Percentiles rank a stretch among this genome's conserved stretches.
These are phyloP conservation scores for Glycine latifolia DNA, from an alignment of 306 rosid species.

Conservation along the genomic window DNA sequence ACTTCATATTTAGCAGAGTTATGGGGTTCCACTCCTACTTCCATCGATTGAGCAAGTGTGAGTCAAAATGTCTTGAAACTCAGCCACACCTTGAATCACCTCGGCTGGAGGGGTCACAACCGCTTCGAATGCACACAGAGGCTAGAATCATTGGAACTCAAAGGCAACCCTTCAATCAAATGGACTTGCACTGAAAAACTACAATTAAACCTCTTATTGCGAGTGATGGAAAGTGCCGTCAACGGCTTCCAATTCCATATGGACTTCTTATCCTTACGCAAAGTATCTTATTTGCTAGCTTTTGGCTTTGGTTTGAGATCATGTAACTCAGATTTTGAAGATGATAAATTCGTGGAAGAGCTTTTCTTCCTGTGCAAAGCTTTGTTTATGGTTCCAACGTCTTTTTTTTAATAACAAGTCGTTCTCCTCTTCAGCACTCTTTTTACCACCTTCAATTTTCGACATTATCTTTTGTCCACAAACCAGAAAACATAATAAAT, in stretches of 20 bases:
- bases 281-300: constrained; percentile 51
- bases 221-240: constrained; percentile 68
- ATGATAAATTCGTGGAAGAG: constrained; percentile 50
- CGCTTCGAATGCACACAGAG: constrained; percentile 88
- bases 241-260: constrained; percentile 87
- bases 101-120: constrained; percentile 74
- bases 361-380: constrained; percentile 55
- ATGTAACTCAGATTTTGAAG: constrained; percentile 46
- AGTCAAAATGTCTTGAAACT: constrained; percentile 75
- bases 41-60: constrained; percentile 78
- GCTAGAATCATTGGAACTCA: constrained; percentile 53
- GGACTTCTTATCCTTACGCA: constrained; percentile 82
- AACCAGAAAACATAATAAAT: background rate
- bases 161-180: constrained; percentile 76
- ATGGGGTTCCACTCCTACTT: constrained; percentile 74
- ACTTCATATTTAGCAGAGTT: constrained; percentile 92
- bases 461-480: constrained; percentile 56
- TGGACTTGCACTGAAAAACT: constrained; percentile 84
- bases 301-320: constrained; percentile 58
- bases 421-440: no score
- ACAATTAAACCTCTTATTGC: constrained; percentile 73
- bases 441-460: constrained; percentile 55
- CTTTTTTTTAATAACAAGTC: constrained; percentile 30
- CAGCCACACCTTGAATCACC: constrained; percentile 62
- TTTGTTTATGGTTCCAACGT: constrained; percentile 70